These are phyloP conservation scores for Aphanoascus verrucosus DNA, from an alignment of 2,329 filamentous ascomycete genomes.

Conservation along the genomic window DNA sequence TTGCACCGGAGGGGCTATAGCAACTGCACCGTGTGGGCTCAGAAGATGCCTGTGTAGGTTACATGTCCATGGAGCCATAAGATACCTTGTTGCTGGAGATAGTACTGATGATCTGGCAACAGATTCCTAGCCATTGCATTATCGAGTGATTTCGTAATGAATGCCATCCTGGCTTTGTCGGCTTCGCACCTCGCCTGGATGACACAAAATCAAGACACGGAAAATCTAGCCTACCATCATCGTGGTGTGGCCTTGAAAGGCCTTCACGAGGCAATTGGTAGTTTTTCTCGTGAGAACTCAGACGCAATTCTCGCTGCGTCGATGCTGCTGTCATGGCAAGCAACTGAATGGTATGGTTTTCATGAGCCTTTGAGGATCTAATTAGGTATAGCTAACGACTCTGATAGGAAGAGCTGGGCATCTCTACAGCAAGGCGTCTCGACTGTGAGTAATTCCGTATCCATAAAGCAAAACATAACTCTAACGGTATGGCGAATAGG, in stretches of 20 bases:
- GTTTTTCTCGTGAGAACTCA: slow-evolving; percentile 74
- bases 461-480: slow-evolving; percentile 5
- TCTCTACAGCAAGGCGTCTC: slow-evolving; percentile 86
- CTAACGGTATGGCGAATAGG: slow-evolving; percentile 38
- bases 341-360: slow-evolving; percentile 73
- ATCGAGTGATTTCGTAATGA: slow-evolving; percentile 81
- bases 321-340: slow-evolving; percentile 88
- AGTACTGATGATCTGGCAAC: slow-evolving; percentile 20
- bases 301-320: slow-evolving; percentile 89
- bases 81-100: not conserved
- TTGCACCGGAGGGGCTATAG: slow-evolving; percentile 66
- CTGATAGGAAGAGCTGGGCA: slow-evolving; percentile 73
- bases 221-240: slow-evolving; percentile 82
- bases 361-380: not conserved
- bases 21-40: slow-evolving; percentile 83
- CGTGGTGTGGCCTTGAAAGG: slow-evolving; percentile 76
- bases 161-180: slow-evolving; percentile 83
- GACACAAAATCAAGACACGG: slow-evolving; percentile 72
- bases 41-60: slow-evolving; percentile 80
- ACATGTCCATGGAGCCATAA: not conserved
- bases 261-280: slow-evolving; percentile 73
- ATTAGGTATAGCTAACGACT: slow-evolving; percentile 23
- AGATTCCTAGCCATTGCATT: slow-evolving; percentile 76
- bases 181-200: slow-evolving; percentile 87
- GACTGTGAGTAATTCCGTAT: slow-evolving; percentile 50